Conservation (phyloP, 257 asterid species). For the Solanum dulcamara region DNA sequence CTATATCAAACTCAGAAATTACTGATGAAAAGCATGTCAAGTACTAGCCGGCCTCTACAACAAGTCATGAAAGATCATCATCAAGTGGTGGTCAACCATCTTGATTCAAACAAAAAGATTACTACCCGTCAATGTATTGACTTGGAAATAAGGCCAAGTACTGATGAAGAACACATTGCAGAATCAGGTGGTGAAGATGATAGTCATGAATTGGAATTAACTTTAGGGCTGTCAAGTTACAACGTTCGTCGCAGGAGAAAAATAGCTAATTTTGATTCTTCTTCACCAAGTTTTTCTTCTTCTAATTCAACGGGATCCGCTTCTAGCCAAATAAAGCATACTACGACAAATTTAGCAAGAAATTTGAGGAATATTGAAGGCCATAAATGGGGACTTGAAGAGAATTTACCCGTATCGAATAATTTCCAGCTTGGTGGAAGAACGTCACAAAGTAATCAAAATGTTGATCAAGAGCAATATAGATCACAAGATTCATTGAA, state of each 20-base stretch:
- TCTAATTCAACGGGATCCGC: constrained; percentile 44
- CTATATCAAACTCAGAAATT: constrained; percentile 64
- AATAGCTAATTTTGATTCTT: constrained; percentile 30
- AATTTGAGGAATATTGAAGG: constrained; percentile 6
- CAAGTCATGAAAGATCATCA: constrained; percentile 5
- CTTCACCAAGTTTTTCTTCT: constrained; percentile 53
- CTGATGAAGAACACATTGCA: background rate
- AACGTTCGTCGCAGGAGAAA: constrained; percentile 11
- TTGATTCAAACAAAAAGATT: background rate
- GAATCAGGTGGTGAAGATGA: constrained; percentile 15
- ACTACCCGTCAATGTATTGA: background rate
- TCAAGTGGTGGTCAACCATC: background rate
- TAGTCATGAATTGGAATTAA: constrained; percentile 58
- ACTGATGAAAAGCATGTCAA: constrained; percentile 49
- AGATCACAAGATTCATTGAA: constrained; percentile 39
- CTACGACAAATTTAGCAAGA: constrained; percentile 12
- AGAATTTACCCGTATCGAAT: constrained; percentile 3
- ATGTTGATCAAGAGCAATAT: constrained; percentile 15
- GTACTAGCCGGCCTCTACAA: background rate
- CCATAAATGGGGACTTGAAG: constrained; percentile 38
- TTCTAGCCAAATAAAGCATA: constrained; percentile 14
- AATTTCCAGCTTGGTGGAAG: constrained; percentile 5
- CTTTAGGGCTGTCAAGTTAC: constrained; percentile 57
- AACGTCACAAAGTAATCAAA: constrained; percentile 2
- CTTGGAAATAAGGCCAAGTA: constrained; percentile 17